phyloP scores from a whole-genome alignment of 768 basidiomycete species.

The Roridomyces roridus region DNA sequence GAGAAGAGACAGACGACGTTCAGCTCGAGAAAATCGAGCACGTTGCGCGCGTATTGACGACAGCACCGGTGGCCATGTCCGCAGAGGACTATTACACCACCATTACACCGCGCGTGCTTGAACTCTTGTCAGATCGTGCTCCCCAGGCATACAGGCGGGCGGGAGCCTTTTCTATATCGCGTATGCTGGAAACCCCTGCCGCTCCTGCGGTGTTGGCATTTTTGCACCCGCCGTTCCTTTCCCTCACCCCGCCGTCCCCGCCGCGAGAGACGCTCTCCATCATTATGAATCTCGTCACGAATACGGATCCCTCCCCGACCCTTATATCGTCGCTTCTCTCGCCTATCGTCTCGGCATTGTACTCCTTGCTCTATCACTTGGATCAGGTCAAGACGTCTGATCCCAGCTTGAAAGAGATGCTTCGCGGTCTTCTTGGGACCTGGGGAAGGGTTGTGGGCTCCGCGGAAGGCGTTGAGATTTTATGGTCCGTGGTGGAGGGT shows the following conservation, averaged over 20 bases:
- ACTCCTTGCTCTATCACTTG: constrained; percentile 64
- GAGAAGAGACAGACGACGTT: constrained; percentile 62
- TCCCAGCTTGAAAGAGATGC: constrained; percentile 63
- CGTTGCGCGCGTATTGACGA: constrained; percentile 64
- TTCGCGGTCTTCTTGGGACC: constrained; percentile 66
- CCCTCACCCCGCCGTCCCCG: constrained; percentile 15
- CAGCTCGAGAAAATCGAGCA: constrained; percentile 77
- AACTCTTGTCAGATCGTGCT: constrained; percentile 50
- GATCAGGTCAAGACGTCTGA: constrained; percentile 64
- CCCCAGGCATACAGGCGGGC: constrained; percentile 59
- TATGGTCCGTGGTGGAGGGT: constrained; percentile 66
- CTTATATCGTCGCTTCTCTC: constrained; percentile 69
- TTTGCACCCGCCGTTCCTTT: constrained; percentile 61
- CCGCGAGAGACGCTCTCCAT: constrained; percentile 53
- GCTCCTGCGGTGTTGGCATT: constrained; percentile 47
- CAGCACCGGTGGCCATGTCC: constrained; percentile 63
- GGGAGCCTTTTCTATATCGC: constrained; percentile 71
- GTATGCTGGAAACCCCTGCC: constrained; percentile 55
- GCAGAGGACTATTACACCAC: constrained; percentile 68
- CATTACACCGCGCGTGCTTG: constrained; percentile 62
- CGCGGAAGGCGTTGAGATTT: constrained; percentile 55
- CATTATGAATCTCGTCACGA: constrained; percentile 65
- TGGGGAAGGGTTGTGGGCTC: constrained; percentile 76
- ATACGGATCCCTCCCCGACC: constrained; percentile 80
- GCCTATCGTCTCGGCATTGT: constrained; percentile 71